Evolutionary conservation across 768 basidiomycete species (phyloP).

Genomic region (Xanthoconium stramineum): DNA sequence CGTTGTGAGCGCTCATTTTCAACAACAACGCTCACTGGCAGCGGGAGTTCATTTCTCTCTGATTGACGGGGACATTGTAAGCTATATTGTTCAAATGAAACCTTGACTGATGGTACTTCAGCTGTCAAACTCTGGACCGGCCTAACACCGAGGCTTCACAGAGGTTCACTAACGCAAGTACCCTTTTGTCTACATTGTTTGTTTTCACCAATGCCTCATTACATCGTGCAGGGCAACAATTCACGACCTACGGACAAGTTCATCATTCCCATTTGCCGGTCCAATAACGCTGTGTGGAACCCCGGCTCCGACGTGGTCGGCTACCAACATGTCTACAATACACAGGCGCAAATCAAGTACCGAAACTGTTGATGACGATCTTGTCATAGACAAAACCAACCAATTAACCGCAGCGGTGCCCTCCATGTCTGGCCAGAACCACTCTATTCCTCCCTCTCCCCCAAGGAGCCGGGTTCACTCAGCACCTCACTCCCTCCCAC

Average conservation of each 20-base stretch:
- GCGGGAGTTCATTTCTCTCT: neutral
- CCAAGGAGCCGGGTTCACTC: conserved; percentile 28
- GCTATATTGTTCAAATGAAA: neutral
- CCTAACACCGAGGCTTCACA: conserved; percentile 6
- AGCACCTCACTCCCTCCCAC: conserved; percentile 18
- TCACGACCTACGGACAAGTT: neutral
- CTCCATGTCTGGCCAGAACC: conserved; percentile 4
- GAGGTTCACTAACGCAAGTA: neutral
- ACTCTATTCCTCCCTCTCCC: conserved; percentile 16
- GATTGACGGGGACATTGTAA: neutral
- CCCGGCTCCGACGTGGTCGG: neutral
- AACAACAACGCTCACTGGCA: too few relatives aligned
- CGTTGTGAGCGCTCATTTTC: too few relatives aligned
- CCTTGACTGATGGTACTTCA: conserved; percentile 2
- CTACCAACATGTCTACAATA: conserved; percentile 15
- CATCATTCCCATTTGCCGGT: neutral
- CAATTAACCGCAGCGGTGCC: neutral
- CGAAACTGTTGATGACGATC: conserved; percentile 34
- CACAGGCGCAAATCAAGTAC: conserved; percentile 48
- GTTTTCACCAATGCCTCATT: conserved; percentile 1
- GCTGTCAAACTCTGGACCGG: conserved; percentile 8
- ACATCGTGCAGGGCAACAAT: neutral
- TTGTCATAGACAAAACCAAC: conserved; percentile 8
- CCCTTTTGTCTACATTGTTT: neutral
- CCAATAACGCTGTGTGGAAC: neutral